These are phyloP conservation scores for Haplosporangium gracile DNA, from an alignment of 192 early-diverging fungal species.

Conservation along the genomic window DNA sequence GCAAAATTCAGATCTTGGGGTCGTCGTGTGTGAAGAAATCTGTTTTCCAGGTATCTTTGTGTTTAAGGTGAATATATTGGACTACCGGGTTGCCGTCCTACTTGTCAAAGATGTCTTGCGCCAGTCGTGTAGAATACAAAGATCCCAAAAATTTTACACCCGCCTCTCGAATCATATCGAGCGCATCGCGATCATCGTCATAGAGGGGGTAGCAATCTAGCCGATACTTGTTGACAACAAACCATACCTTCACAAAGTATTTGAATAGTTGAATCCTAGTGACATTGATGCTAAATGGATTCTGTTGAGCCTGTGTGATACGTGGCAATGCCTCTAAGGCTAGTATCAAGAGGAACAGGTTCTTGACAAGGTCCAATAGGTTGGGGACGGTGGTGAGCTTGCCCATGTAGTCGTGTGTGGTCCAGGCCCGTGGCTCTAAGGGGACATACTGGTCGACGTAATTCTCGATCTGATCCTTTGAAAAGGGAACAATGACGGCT, in stretches of 20 bases:
- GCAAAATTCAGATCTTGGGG: neutral
- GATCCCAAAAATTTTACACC: neutral
- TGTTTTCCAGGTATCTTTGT: neutral
- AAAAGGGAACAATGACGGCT: too few species aligned
- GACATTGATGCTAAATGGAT: neutral
- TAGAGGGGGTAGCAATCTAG: neutral
- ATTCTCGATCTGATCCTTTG: too few species aligned
- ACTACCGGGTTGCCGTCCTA: neutral
- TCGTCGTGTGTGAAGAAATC: neutral
- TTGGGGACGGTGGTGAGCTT: too few species aligned
- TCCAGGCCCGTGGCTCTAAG: too few species aligned
- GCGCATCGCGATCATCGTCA: too few species aligned
- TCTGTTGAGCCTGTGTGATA: neutral
- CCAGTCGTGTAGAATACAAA: neutral
- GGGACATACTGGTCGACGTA: too few species aligned
- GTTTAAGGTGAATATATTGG: neutral
- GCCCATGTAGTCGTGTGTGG: too few species aligned
- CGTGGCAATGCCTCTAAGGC: neutral
- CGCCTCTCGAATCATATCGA: neutral
- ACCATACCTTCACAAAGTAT: neutral
- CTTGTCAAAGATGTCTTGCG: neutral
- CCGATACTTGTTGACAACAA: neutral
- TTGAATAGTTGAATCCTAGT: neutral
- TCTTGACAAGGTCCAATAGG: too few species aligned
- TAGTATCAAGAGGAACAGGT: too few species aligned